A percentile compares a stretch with the other conserved stretches of the same genome.
These are phyloP conservation scores for Castanea sativa DNA, from an alignment of 306 rosid genomes.

Conservation along the genomic window DNA sequence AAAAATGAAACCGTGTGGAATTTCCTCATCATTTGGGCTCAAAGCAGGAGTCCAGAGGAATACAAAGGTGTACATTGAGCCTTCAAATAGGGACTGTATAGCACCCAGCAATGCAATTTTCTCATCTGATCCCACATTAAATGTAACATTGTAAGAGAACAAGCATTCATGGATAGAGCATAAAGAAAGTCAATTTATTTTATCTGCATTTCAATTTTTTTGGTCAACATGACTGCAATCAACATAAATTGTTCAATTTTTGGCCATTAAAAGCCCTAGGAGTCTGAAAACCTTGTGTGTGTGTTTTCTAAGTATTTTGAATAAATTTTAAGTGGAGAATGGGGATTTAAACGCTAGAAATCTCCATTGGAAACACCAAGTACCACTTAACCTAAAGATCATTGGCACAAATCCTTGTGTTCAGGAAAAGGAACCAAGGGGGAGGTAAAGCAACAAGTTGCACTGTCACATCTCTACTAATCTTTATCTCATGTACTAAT, in stretches of 20 bases:
- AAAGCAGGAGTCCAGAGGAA: constrained; percentile 95
- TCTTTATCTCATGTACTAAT: not conserved
- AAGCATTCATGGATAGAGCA: not conserved
- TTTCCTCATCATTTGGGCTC: constrained; percentile 87
- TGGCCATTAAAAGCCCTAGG: not conserved
- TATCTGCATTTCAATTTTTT: not conserved
- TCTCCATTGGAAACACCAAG: too few species aligned
- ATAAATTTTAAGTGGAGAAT: too few species aligned
- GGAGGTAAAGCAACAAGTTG: not conserved
- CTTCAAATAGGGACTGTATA: constrained; percentile 92
- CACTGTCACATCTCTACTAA: not conserved
- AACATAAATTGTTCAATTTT: not conserved
- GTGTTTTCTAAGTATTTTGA: too few species aligned
- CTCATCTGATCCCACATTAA: constrained; percentile 56
- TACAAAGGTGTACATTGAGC: constrained; percentile 91
- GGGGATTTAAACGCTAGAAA: too few species aligned
- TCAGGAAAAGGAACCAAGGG: not conserved
- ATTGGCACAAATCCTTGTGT: not conserved
- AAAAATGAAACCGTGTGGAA: constrained; percentile 88
- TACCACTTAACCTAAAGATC: too few species aligned
- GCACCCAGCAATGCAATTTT: constrained; percentile 86
- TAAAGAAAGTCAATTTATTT: not conserved
- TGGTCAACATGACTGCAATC: not conserved
- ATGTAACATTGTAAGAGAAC: constrained; percentile 8
- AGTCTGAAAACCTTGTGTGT: not conserved